Percentiles rank a stretch among this genome's conserved stretches.
These are phyloP conservation scores for Fusarium newnesense DNA, from an alignment of 2,329 filamentous ascomycete genomes.

Conservation along the genomic window DNA sequence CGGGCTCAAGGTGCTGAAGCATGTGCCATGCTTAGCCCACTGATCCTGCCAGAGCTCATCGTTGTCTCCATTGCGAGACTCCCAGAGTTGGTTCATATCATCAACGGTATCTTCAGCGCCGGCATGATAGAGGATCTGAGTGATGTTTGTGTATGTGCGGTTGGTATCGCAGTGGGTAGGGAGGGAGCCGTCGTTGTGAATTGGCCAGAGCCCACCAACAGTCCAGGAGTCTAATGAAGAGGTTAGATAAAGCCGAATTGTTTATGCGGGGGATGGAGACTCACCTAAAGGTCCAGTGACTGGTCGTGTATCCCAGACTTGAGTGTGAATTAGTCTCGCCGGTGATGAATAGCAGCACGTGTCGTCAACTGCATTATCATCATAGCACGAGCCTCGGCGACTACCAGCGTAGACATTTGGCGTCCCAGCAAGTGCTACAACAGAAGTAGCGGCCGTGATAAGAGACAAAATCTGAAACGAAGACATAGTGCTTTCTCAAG, in stretches of 20 bases:
- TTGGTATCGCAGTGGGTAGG: constrained; percentile 14
- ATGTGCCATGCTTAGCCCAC: constrained; percentile 16
- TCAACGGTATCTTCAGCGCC: constrained; percentile 6
- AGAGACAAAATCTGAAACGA: constrained; percentile 8
- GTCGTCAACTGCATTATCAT: neutral
- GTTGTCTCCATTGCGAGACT: neutral
- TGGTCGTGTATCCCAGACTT: constrained; percentile 22
- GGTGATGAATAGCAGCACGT: constrained; percentile 19
- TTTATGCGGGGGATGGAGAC: accelerated
- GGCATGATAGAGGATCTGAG: constrained; percentile 12
- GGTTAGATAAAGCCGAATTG: neutral
- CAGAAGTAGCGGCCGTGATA: constrained; percentile 11
- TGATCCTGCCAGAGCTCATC: constrained; percentile 17
- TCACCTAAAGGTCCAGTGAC: constrained; percentile 11
- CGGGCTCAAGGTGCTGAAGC: constrained; percentile 13
- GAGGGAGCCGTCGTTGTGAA: constrained; percentile 10
- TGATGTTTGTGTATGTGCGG: constrained; percentile 29
- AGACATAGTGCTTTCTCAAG: neutral
- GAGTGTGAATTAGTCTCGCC: constrained; percentile 11
- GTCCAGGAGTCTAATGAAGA: constrained; percentile 13
- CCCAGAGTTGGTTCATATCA: constrained; percentile 14
- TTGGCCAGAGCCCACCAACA: constrained; percentile 9
- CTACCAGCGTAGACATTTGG: constrained; percentile 11
- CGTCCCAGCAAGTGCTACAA: constrained; percentile 11
- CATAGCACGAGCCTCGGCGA: constrained; percentile 5